Evolutionary conservation across 2,329 filamentous ascomycete genomes (phyloP).

Genomic region (Onygenales sp.): DNA sequence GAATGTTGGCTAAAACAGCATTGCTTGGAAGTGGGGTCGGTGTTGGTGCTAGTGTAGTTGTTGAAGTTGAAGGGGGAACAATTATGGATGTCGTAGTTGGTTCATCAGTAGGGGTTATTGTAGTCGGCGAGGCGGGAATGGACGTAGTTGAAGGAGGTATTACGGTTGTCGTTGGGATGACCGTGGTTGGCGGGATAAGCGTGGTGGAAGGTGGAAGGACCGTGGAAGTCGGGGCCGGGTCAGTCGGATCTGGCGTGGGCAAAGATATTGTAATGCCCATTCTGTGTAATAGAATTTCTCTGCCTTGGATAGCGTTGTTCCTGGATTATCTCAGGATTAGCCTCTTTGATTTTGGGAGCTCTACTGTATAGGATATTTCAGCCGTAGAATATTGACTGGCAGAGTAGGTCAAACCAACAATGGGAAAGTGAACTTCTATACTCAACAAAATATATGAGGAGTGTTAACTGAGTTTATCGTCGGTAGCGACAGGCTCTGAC

Average conservation of each 20-base stretch:
- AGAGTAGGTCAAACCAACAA: neutral
- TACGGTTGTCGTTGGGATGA: neutral
- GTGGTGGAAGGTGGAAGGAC: neutral
- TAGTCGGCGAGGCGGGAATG: neutral
- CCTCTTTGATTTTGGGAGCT: too few relatives aligned
- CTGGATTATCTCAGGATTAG: too few relatives aligned
- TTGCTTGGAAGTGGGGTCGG: slow-evolving; percentile 11
- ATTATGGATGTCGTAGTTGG: neutral
- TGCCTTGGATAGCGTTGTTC: neutral
- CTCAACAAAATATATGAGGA: neutral
- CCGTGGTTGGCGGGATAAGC: neutral
- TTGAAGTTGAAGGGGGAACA: neutral
- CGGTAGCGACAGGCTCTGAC: neutral
- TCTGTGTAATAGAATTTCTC: neutral
- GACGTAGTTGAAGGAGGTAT: neutral
- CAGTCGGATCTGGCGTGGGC: neutral
- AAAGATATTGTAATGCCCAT: neutral
- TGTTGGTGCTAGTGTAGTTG: slow-evolving; percentile 13
- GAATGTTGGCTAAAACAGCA: slow-evolving; percentile 32
- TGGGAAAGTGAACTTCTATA: neutral
- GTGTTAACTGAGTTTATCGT: neutral
- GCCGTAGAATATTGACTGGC: too few relatives aligned
- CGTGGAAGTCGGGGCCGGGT: neutral
- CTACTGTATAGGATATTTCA: too few relatives aligned
- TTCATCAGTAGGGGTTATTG: slow-evolving; percentile 12